Evolutionary conservation across 2,329 filamentous ascomycete species (phyloP), one percentile per base, ranked within the genome.

Genomic region (Ophiocordyceps camponoti-saundersi): DNA sequence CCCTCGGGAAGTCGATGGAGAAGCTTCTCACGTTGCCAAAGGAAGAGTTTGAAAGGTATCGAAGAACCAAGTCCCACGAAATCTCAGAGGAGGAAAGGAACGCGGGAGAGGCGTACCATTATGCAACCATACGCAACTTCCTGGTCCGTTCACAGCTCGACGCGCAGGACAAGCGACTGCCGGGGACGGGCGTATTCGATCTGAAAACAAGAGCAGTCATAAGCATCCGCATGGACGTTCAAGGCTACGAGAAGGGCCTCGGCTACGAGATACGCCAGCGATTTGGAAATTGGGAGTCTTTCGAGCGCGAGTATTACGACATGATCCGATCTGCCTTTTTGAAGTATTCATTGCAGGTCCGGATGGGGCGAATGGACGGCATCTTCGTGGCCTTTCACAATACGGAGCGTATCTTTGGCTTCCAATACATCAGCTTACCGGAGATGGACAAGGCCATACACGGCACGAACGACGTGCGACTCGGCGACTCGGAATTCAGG

Each of bases 361-460:
- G 92, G 42, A 93, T 98, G 78, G 92, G 93, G 18, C 80, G 89
- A 45, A 98, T 98, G 93, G 90, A 98, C 59, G 92, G 92, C 47
- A 95, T 96, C 45, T 98, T 96, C 58, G 85, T 96, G 21, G 92
- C 92, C 2, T 98, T 80, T 60, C 92, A 98, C 68, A 98, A 98
- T 60, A 85, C 88, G 2, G 75, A 89, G 63, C 83, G 89, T 47
- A 94, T 98, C 45, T 98, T 98, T 59, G 92, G 92, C 6, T 98
- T 98, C 62, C 92, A 98, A 63, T 98, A 98, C 60, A 75, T 98
- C 50, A 80, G 80, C 49, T 65, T 96, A 15, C 61, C 76, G 4
- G 92, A 98, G 58, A 88, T 98, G 82, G 92, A 98, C 60, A 60
- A 72, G n/a, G 76, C 86, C 0, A 64, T 98, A n/a, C 93, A 98